phyloP scores from a whole-genome alignment of 2,329 filamentous ascomycete species.

The Neonectria faginata region DNA sequence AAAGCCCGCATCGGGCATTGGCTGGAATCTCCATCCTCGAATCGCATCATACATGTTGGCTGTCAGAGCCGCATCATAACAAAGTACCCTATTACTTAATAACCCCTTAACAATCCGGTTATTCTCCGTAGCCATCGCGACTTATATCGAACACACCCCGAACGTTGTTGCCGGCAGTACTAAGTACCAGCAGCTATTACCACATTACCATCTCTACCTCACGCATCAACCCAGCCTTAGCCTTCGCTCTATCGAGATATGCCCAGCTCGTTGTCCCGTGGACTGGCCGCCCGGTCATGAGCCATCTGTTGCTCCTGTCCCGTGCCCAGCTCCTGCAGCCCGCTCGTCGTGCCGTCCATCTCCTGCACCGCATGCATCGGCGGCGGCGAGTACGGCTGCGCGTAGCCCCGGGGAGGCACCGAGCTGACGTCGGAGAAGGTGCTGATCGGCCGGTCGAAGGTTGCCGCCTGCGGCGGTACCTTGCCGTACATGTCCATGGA shows the following conservation, averaged over 20 bases:
- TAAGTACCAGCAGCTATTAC: not conserved
- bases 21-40: not conserved
- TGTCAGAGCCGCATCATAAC: not conserved
- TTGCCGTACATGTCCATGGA: conserved; percentile 37
- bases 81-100: not conserved
- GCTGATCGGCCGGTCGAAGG: conserved; percentile 33
- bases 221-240: not conserved
- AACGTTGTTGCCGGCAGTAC: not conserved
- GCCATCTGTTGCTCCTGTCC: conserved; percentile 29
- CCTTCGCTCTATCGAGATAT: not conserved
- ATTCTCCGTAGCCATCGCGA: not conserved
- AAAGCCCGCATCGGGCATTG: too few species aligned
- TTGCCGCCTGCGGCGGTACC: conserved; percentile 33
- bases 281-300: conserved; percentile 7
- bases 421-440: conserved; percentile 36
- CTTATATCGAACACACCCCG: not conserved
- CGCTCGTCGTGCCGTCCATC: conserved; percentile 38
- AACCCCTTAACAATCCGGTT: too few species aligned
- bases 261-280: conserved; percentile 1
- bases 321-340: conserved; percentile 39
- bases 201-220: not conserved
- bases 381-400: conserved; percentile 31
- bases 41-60: not conserved
- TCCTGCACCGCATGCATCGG: conserved; percentile 38
- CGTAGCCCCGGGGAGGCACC: conserved; percentile 17